Evolutionary conservation across 2,329 filamentous ascomycete genomes (phyloP).

Genomic region (Macrophomina pseudophaseolina): DNA sequence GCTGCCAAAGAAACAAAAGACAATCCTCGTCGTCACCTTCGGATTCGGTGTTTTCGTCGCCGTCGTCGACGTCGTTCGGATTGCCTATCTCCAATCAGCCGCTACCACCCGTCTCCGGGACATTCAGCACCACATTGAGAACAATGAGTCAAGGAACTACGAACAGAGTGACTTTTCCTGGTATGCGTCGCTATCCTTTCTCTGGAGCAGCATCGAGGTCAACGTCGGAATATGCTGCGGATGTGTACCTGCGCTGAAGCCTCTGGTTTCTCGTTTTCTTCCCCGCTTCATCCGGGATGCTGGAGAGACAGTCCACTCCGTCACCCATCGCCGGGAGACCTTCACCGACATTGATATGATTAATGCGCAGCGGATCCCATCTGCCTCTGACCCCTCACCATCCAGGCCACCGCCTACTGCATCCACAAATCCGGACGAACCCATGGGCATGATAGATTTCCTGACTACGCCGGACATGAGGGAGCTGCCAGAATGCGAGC

Average conservation of each 20-base stretch:
- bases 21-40: constrained; percentile 85
- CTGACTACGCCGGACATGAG: constrained; percentile 55
- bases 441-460: constrained; percentile 59
- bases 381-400: constrained; percentile 11
- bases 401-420: constrained; percentile 13
- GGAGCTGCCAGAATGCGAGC: constrained; percentile 41
- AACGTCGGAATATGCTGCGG: constrained; percentile 89
- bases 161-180: constrained; percentile 60
- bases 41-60: constrained; percentile 85
- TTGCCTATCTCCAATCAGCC: constrained; percentile 86
- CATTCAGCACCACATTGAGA: constrained; percentile 40
- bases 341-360: constrained; percentile 30
- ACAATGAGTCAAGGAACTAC: constrained; percentile 44
- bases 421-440: constrained; percentile 30
- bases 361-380: constrained; percentile 18
- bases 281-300: constrained; percentile 62
- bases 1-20: constrained; percentile 83
- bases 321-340: constrained; percentile 37
- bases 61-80: constrained; percentile 84
- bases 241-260: constrained; percentile 91
- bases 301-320: constrained; percentile 23
- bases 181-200: constrained; percentile 83
- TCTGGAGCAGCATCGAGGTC: constrained; percentile 94
- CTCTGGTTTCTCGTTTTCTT: constrained; percentile 70
- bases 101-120: constrained; percentile 53